Base-by-base conservation (phyloP, 164 flowering plant species). In the Annona cherimola region DNA sequence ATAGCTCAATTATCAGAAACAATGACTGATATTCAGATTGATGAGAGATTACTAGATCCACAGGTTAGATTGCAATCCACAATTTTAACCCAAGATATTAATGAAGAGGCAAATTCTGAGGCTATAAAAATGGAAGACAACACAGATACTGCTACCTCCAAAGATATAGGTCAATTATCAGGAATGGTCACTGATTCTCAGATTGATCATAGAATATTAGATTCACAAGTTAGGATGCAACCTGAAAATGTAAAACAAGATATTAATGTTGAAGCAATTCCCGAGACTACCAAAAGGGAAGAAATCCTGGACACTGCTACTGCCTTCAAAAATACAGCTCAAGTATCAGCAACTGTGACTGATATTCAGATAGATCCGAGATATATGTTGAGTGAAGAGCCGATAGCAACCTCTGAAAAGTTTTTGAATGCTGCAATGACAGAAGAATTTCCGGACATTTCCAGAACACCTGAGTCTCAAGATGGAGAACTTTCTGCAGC, bases 121-220 rank as follows among this genome's bases (percentile, higher is more conserved):
- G 68, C 63, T n/a, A 61, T 2, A 67, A n/a, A 4, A n/a, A 45
- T 60, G 41, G 59, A 54, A 4, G 63, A 71, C 42, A 70, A 18
- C 26, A 45, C 18, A 42, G 70, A 57, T 45, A 60, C 46, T 71
- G 19, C 20, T 50, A 57, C 45, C 43, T 68, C 66, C 20, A 68
- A 62, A 61, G 50, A 63, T 61, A 67, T 11, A 67, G 61, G 61
- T 73, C 68, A 72, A 61, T 61, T 35, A 35, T 42, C 74, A 57
- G 76, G 14, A 2, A 7, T 77, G 72, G 9, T 59, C 54, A 61
- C 73, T 57, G 72, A 40, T 75, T 14, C 26, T 59, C 70, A 66
- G 19, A 50, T 26, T 26, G 35, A 9, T 50, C 57, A 50, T 11
- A 26, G 35, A 26, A 26, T 26, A 26, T 1, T 1, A 26, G 35